Conservation (phyloP, 2,329 filamentous ascomycete species). For the Xenoacremonium recifei region DNA sequence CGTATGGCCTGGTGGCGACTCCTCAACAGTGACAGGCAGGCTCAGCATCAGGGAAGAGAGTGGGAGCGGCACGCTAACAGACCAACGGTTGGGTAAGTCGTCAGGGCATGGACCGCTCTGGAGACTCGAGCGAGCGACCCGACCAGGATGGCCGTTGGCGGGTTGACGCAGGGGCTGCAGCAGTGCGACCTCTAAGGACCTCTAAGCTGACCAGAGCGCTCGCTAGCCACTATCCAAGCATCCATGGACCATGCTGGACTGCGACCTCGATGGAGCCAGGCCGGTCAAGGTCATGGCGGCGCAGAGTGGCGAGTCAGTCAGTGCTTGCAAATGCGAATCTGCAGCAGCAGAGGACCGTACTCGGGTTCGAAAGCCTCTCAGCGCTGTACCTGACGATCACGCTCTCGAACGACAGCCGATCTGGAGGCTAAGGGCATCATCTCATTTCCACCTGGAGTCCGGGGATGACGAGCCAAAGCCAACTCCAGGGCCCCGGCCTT, state of each 20-base stretch:
- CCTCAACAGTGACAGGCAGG: neutral
- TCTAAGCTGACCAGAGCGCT: constrained; percentile 1
- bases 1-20: neutral
- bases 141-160: constrained; percentile 19
- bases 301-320: constrained; percentile 21
- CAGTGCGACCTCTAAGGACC: neutral
- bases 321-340: neutral
- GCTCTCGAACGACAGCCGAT: too few species aligned
- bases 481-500: too few species aligned
- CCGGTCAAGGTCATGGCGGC: neutral
- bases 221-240: neutral
- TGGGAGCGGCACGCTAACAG: too few species aligned
- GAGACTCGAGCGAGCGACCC: constrained; percentile 10
- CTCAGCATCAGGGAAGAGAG: neutral
- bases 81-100: neutral
- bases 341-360: too few species aligned
- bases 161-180: constrained; percentile 24
- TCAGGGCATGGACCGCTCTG: too few species aligned
- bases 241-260: neutral
- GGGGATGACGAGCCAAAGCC: too few species aligned
- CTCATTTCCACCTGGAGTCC: too few species aligned
- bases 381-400: too few species aligned
- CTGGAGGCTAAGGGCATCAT: too few species aligned
- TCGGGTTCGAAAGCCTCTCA: too few species aligned
- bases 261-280: too few species aligned